A percentile compares a stretch with the other conserved stretches of the same genome.
Evolutionary conservation across 345 rosid species (phyloP).

Genomic region (Pistacia vera): DNA sequence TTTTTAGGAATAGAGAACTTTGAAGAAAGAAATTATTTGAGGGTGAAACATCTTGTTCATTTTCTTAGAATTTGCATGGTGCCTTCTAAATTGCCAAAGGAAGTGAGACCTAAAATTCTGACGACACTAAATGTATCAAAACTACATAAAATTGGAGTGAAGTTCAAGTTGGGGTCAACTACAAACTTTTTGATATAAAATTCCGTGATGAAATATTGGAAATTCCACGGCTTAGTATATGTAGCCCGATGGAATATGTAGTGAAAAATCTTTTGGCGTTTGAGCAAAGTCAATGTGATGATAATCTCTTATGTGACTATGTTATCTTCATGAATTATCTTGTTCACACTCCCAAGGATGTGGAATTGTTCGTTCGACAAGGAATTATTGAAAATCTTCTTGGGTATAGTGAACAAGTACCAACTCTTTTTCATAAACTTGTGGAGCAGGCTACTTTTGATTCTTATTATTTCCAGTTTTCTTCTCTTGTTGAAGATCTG

Average conservation of each 20-base stretch:
- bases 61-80: conserved; percentile 3
- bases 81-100: background rate
- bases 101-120: background rate
- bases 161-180: background rate
- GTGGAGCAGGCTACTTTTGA: too few species aligned
- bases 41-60: conserved; percentile 17
- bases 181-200: background rate
- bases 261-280: too few species aligned
- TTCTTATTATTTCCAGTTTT: too few species aligned
- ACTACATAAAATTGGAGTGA: conserved; percentile 21
- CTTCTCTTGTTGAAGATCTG: too few species aligned
- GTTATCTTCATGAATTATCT: conserved; percentile 1
- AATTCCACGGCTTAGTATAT: background rate
- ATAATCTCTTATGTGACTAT: too few species aligned
- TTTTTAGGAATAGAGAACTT: background rate
- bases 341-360: background rate
- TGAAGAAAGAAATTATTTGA: background rate
- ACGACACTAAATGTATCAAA: background rate
- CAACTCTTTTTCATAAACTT: too few species aligned
- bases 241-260: background rate
- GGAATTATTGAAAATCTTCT: conserved; percentile 7
- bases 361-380: background rate
- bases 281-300: too few species aligned
- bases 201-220: conserved; percentile 22
- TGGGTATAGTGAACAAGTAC: background rate